phyloP scores from a whole-genome alignment of 176 grass and related monocot genomes.

The Carex cristatella region DNA sequence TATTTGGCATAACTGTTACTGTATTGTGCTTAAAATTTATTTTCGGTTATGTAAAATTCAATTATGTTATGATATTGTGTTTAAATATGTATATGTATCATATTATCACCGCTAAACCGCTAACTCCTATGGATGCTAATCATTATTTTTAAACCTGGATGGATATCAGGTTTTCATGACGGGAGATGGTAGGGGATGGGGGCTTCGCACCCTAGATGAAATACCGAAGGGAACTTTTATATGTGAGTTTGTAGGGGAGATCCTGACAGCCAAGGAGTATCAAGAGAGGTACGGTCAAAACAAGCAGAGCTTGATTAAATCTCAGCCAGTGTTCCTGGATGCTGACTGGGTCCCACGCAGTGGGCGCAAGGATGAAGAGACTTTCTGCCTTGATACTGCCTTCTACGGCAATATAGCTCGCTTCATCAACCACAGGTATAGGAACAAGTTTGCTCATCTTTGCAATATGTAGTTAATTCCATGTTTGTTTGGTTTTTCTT shows the following conservation, averaged over 20 bases:
- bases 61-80: neutral
- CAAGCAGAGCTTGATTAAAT: conserved; percentile 34
- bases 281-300: conserved; percentile 42
- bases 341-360: conserved; percentile 50
- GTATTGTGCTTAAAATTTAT: neutral
- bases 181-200: conserved; percentile 65
- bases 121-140: neutral
- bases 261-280: conserved; percentile 55
- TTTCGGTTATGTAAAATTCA: neutral
- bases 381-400: conserved; percentile 52
- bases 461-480: neutral
- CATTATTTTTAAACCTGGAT: neutral
- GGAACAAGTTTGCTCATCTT: neutral
- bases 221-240: conserved; percentile 79
- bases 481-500: neutral
- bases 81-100: neutral
- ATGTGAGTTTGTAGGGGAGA: conserved; percentile 69
- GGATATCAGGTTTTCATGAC: conserved; percentile 58
- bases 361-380: conserved; percentile 47
- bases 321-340: conserved; percentile 56
- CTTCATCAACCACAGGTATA: conserved; percentile 77
- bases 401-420: conserved; percentile 72
- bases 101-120: neutral
- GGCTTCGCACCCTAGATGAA: conserved; percentile 47
- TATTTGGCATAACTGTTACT: neutral